Base-by-base conservation (phyloP, 345 rosid species). In the Passiflora organensis region DNA sequence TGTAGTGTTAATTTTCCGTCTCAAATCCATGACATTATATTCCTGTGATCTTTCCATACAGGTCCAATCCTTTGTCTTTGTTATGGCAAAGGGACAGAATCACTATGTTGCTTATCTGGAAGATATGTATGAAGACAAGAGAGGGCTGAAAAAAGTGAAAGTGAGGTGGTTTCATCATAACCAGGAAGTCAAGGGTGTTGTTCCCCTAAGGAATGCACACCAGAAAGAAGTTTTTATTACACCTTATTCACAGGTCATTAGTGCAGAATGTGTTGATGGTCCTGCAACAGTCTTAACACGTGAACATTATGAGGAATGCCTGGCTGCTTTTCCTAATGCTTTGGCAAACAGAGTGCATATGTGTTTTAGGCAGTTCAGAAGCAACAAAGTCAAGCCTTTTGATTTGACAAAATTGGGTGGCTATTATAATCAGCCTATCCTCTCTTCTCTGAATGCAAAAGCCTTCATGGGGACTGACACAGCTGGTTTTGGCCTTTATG, bases 111-210 rank as follows among this genome's bases (percentile, higher is more conserved):
- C 96, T 45, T 84, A 91, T 73, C 72, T 91, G 80, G 98, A 91
- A 75, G 98, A 91, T 68, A 91, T 91, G 95, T 91, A 91, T 32
- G 98, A 88, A 75, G 96, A 91, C 82, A 88, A 81, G 70, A 81
- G 87, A 68, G 96, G 99, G 55, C 87, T 69, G 56, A 93, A 84
- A 68, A 91, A 91, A 66, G 95, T 91, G 55, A 91, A 80, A 79
- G 95, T 88, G 53, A 82, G 96, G 76, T 91, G 98, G 98, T 86
- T 91, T 80, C 96, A 91, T 79, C 81, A 75, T 67, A 78, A 80
- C 51, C 85, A 80, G 60, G 99, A 89, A 81, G 94, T 93, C 42
- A 91, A 82, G 75, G 89, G 96, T 47, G 73, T 73, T 19, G 65
- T 77, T 66, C 79, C 86, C 69, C 63, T 88, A 36, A 78, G 81